A percentile compares a stretch with the other conserved stretches of the same genome.
Evolutionary conservation across 2,329 filamentous ascomycete species (phyloP).

Genomic region (Curvularia sp.): DNA sequence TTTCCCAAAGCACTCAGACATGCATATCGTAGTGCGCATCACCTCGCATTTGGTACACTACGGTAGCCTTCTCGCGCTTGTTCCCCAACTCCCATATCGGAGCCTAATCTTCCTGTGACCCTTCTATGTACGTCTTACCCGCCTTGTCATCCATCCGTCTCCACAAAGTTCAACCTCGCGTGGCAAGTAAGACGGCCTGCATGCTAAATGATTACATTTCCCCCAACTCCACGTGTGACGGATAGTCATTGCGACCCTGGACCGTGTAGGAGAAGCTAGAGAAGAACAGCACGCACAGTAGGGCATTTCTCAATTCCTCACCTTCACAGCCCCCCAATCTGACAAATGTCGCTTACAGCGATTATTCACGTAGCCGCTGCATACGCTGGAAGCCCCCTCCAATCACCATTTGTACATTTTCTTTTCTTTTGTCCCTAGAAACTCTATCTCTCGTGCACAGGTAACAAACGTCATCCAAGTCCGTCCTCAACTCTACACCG

Average conservation of each 20-base stretch:
- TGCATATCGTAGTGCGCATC: constrained; percentile 2
- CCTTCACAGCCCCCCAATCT: not conserved
- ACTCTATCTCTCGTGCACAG: not conserved
- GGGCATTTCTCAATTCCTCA: not conserved
- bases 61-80: not conserved
- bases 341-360: not conserved
- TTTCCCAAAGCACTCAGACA: constrained; percentile 3
- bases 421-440: not conserved
- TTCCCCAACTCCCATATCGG: not conserved
- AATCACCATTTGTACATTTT: not conserved
- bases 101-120: not conserved
- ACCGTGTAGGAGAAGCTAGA: not conserved
- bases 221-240: not conserved
- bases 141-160: not conserved
- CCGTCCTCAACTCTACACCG: not conserved
- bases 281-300: not conserved
- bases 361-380: not conserved
- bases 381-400: not conserved
- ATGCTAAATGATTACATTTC: not conserved
- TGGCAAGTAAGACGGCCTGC: not conserved
- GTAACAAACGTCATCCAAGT: not conserved
- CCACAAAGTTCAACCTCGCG: not conserved
- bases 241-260: not conserved
- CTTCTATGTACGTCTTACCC: not conserved
- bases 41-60: constrained; percentile 6